phyloP scores from a whole-genome alignment of 1,139 yeast species.

The Nakaseomyces glabratus region DNA sequence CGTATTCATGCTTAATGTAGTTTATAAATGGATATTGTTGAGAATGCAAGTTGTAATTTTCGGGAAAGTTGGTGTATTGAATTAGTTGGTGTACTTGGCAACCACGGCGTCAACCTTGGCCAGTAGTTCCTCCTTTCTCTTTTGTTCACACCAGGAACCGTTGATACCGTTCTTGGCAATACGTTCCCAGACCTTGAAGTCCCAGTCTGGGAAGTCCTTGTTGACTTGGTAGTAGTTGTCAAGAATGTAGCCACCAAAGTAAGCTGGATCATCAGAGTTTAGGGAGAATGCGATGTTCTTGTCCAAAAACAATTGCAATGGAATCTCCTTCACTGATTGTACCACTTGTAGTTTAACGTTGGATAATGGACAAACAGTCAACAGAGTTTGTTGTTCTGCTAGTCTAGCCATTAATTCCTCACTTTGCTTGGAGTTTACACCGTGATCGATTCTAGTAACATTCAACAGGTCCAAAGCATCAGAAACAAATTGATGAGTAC shows the following conservation, averaged over 20 bases:
- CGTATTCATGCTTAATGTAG: too few relatives aligned
- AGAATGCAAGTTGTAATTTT: too few relatives aligned
- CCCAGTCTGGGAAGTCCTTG: slow-evolving; percentile 48
- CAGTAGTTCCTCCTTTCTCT: slow-evolving; percentile 41
- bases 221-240: slow-evolving; percentile 66
- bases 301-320: slow-evolving; percentile 51
- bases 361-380: slow-evolving; percentile 69
- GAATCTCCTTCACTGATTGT: slow-evolving; percentile 53
- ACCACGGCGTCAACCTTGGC: slow-evolving; percentile 40
- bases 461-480: slow-evolving; percentile 49
- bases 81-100: slow-evolving; percentile 33
- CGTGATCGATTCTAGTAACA: slow-evolving; percentile 70
- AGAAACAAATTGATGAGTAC: slow-evolving; percentile 55
- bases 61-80: too few relatives aligned
- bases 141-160: slow-evolving; percentile 61
- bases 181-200: slow-evolving; percentile 45
- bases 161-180: slow-evolving; percentile 52
- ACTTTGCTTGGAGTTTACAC: slow-evolving; percentile 53
- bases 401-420: slow-evolving; percentile 45
- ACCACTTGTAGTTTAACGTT: slow-evolving; percentile 71
- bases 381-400: slow-evolving; percentile 44
- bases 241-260: slow-evolving; percentile 72
- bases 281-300: slow-evolving; percentile 61
- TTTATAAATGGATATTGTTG: too few relatives aligned
- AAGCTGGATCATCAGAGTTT: slow-evolving; percentile 81